Base-by-base conservation (phyloP, 345 rosid species). In the Psidium friedrichsthalianum region DNA sequence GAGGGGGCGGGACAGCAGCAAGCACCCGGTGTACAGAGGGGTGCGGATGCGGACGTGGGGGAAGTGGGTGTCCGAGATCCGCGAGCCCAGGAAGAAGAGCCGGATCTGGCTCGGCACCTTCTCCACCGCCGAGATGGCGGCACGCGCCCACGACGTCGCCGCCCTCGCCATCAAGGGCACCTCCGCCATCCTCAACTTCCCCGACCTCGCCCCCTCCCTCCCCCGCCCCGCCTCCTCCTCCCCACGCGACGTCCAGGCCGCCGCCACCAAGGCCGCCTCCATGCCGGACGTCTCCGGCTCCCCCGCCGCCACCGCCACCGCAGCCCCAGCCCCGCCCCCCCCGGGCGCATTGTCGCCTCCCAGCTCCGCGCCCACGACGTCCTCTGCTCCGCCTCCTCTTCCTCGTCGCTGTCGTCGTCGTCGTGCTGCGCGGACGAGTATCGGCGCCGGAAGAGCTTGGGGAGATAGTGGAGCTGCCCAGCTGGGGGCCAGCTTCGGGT, bases 121-220 rank as follows among this genome's bases (percentile, higher is more conserved):
- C 93, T 86, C 95, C 51, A 95, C 95, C 12, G 90, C 99, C 0
- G 98, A 96, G 88, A 95, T 95, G 98, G 99, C 99, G 6, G 99
- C 99, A 51, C 98, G 99, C 82, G 99, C 99, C 1, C 99, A 96
- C n/a, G 99, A 96, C 92, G 99, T 95, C 22, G 99, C 99, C 16
- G 97, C 98, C 53, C 84, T 95, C 54, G 93, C 91, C 92, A 92
- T 96, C 89, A 96, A 95, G 89, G 99, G 99, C 81, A 49, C 87
- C 58, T 92, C 97, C 10, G 99, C 98, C 78, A 93, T 94, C 78
- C 94, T 95, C 44, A 95, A 95, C 90, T 96, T 95, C 92, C 99
- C 99, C 6, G 91, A 94, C 82, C 96, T 96, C 29, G 91, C 97
- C 49, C 87, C 86, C 51, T 87, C 89, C 78, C 93, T 96, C 22